Evolutionary conservation across 2,329 filamentous ascomycete genomes (phyloP).

Genomic region (Cytospora mali): DNA sequence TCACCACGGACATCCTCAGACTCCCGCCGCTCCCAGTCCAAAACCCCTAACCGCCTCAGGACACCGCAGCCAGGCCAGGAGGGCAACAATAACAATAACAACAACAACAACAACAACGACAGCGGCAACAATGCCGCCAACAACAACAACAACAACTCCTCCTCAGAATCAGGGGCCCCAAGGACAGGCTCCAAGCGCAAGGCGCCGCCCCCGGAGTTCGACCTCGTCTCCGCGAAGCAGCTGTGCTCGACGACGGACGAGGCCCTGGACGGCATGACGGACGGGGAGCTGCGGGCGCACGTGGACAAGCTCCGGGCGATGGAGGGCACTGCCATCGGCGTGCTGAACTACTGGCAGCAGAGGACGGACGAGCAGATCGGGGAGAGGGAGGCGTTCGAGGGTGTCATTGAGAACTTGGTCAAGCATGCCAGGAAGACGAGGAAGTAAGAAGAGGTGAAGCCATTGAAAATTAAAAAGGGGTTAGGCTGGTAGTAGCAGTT

Average conservation of each 20-base stretch:
- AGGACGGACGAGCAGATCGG: conserved; percentile 82
- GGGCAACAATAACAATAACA: conserved; percentile 50
- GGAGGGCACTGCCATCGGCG: conserved; percentile 71
- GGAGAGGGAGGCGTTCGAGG: conserved; percentile 92
- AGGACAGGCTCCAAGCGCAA: conserved; percentile 44
- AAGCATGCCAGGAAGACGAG: conserved; percentile 85
- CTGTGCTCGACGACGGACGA: conserved; percentile 83
- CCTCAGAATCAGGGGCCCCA: conserved; percentile 42
- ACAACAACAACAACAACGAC: not conserved
- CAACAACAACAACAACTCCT: not conserved
- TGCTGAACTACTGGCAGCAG: conserved; percentile 87
- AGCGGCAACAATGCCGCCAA: no score
- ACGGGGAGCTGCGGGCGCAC: conserved; percentile 74
- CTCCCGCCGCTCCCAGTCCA: conserved; percentile 49
- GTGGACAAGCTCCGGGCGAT: conserved; percentile 69
- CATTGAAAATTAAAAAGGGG: no score
- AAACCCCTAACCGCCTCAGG: conserved; percentile 33
- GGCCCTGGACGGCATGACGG: conserved; percentile 77
- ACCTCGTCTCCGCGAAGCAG: conserved; percentile 76
- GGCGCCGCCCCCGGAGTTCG: conserved; percentile 72
- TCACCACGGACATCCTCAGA: conserved; percentile 60
- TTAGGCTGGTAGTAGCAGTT: no score
- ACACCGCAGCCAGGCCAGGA: conserved; percentile 48
- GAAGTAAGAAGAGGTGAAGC: conserved; percentile 53
- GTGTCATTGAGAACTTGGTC: conserved; percentile 94